Evolutionary conservation across 495 filamentous ascomycete species (phyloP).

Genomic region (Paragyromitra xinjiangensis): DNA sequence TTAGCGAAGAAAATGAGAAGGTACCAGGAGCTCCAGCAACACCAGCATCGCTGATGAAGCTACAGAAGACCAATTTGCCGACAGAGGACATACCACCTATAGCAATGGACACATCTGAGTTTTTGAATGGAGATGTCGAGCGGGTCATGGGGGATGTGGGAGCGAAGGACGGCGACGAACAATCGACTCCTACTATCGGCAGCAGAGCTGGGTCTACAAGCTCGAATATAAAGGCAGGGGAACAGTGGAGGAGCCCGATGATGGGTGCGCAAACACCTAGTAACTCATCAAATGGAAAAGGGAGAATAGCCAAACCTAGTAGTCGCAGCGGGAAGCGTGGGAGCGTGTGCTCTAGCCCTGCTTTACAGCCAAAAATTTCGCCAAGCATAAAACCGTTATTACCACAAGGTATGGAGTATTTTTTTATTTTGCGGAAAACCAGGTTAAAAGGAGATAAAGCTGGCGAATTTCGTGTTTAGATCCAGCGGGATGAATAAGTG

Average conservation of each 20-base stretch:
- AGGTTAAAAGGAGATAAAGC: neutral
- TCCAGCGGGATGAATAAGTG: slow-evolving; percentile 2
- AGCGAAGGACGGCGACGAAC: slow-evolving; percentile 27
- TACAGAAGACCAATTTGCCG: slow-evolving; percentile 61
- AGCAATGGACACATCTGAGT: slow-evolving; percentile 56
- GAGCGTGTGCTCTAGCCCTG: slow-evolving; percentile 82
- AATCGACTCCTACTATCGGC: slow-evolving; percentile 43
- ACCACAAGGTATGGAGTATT: slow-evolving; percentile 70
- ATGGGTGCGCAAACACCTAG: slow-evolving; percentile 28
- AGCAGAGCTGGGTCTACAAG: slow-evolving; percentile 17
- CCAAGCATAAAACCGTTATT: slow-evolving; percentile 92
- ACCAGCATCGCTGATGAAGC: slow-evolving; percentile 84
- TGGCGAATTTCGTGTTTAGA: neutral
- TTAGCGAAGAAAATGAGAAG: slow-evolving; percentile 17
- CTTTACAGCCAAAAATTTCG: slow-evolving; percentile 89
- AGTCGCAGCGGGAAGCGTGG: slow-evolving; percentile 69
- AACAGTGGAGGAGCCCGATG: slow-evolving; percentile 38
- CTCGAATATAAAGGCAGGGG: slow-evolving; percentile 19
- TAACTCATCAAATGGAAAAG: slow-evolving; percentile 39
- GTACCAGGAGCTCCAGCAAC: slow-evolving; percentile 70
- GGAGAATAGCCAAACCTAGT: slow-evolving; percentile 37
- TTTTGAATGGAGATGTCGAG: slow-evolving; percentile 53
- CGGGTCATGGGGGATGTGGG: slow-evolving; percentile 42
- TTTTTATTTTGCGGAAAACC: neutral
- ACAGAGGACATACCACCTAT: slow-evolving; percentile 57